Evolutionary conservation across 2,329 filamentous ascomycete genomes (phyloP).

Genomic region (Paramyrothecium roridum): DNA sequence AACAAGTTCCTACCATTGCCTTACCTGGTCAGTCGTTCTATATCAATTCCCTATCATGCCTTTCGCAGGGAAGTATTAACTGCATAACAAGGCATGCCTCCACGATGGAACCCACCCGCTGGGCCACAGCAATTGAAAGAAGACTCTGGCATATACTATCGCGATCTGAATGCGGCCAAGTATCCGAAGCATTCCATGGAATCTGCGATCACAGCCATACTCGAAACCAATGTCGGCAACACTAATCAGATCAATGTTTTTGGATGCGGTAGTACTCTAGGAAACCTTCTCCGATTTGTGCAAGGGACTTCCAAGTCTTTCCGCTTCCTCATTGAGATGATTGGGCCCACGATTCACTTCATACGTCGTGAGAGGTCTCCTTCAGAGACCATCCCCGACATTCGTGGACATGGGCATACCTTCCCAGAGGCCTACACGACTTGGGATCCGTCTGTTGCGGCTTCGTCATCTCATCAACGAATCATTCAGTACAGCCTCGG

Average conservation of each 20-base stretch:
- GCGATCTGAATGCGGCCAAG: conserved; percentile 50
- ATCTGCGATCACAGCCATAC: conserved; percentile 40
- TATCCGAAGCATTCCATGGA: conserved; percentile 49
- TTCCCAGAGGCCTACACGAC: conserved; percentile 41
- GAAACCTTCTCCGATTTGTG: conserved; percentile 58
- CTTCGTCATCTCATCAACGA: conserved; percentile 57
- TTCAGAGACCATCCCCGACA: conserved; percentile 48
- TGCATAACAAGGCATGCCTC: conserved; percentile 39
- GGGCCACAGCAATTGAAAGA: conserved; percentile 28
- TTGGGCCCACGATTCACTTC: conserved; percentile 59
- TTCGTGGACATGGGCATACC: conserved; percentile 61
- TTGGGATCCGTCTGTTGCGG: conserved; percentile 52
- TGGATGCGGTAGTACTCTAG: conserved; percentile 58
- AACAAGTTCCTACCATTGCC: too few species aligned
- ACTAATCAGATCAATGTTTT: conserved; percentile 50
- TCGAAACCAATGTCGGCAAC: conserved; percentile 15
- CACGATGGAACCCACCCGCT: conserved; percentile 43
- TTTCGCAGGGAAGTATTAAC: too few species aligned
- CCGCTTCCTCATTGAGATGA: conserved; percentile 53
- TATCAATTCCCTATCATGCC: too few species aligned
- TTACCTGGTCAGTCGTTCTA: too few species aligned
- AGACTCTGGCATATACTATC: conserved; percentile 48
- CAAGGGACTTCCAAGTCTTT: conserved; percentile 44
- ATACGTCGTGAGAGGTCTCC: conserved; percentile 60
- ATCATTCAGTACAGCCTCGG: conserved; percentile 57